Evolutionary conservation across 495 filamentous ascomycete species (phyloP).

Genomic region (Diplogelasinospora grovesii): DNA sequence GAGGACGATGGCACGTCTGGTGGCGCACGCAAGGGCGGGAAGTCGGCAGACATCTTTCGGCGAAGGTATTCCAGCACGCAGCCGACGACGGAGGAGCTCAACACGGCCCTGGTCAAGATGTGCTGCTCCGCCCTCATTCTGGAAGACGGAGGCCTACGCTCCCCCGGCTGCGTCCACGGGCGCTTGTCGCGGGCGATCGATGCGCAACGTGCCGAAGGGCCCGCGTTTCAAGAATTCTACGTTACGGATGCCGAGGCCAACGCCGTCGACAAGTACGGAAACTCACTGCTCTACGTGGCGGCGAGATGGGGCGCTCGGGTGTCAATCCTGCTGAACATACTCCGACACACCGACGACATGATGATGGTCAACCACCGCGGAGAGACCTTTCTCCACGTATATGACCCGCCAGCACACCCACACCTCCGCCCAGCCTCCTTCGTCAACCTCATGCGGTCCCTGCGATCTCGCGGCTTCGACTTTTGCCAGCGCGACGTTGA

Average conservation of each 20-base stretch:
- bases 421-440: conserved; percentile 23
- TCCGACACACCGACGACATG: conserved; percentile 25
- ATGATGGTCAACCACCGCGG: conserved; percentile 25
- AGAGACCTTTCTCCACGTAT: conserved; percentile 29
- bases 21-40: background rate
- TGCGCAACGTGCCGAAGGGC: conserved; percentile 18
- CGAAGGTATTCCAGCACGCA: conserved; percentile 14
- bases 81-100: conserved; percentile 24
- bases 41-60: conserved; percentile 3
- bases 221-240: conserved; percentile 19
- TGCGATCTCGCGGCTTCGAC: conserved; percentile 25
- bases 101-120: conserved; percentile 21
- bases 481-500: conserved; percentile 27
- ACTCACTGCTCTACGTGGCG: conserved; percentile 27
- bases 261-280: conserved; percentile 24
- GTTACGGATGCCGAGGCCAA: conserved; percentile 27
- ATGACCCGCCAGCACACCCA: conserved; percentile 21
- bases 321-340: conserved; percentile 21
- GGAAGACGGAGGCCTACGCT: background rate
- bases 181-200: conserved; percentile 24
- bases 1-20: conserved; percentile 16
- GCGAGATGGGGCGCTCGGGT: conserved; percentile 28
- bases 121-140: conserved; percentile 20
- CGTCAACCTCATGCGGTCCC: conserved; percentile 23
- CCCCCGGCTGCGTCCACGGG: conserved; percentile 20